These are phyloP conservation scores for Phlyctochytrium bullatum DNA, from an alignment of 192 early-diverging fungal genomes.

Conservation along the genomic window DNA sequence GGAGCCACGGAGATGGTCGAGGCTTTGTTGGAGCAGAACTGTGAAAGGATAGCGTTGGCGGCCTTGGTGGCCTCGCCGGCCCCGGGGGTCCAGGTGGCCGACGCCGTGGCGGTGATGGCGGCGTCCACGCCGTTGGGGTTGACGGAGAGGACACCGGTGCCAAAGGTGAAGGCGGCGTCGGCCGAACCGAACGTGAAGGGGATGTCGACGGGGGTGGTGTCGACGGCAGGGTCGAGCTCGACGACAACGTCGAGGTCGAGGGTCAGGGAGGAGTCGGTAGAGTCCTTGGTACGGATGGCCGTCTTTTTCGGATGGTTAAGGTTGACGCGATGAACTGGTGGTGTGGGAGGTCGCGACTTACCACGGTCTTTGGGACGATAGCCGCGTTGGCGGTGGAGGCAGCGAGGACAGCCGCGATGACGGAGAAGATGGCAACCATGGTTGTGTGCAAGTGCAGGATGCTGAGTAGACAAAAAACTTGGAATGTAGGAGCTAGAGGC, in stretches of 20 bases:
- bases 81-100: background rate
- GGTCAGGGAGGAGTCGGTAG: background rate
- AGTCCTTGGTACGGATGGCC: background rate
- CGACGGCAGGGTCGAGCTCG: background rate
- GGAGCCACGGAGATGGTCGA: background rate
- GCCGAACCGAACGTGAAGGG: background rate
- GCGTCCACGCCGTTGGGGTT: background rate
- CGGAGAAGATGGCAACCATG: background rate
- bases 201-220: background rate
- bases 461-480: no score
- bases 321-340: no score
- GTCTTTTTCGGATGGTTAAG: no score
- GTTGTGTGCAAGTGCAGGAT: no score
- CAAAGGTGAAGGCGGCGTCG: background rate
- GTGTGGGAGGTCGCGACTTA: no score
- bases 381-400: background rate
- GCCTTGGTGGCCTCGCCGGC: background rate
- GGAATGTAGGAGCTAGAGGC: no score
- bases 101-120: background rate
- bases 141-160: background rate
- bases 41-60: background rate
- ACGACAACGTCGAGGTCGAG: background rate
- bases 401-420: background rate
- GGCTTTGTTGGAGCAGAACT: background rate
- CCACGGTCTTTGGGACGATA: background rate